Evolutionary conservation across 805 yeast genomes (phyloP).

Genomic region (Yamadazyma ubonensis): DNA sequence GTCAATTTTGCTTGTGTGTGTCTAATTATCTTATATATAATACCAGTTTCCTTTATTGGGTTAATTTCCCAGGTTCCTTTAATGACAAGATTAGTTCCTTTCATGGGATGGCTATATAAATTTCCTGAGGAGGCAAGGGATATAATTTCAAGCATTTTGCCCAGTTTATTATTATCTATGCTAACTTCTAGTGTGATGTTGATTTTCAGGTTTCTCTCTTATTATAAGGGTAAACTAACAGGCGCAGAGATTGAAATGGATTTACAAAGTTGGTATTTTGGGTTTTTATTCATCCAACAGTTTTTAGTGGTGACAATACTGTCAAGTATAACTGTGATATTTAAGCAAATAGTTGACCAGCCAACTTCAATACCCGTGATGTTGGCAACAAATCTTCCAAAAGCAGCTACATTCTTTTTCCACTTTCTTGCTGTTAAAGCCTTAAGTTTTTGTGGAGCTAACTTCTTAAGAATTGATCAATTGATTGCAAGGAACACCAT

Average conservation of each 20-base stretch:
- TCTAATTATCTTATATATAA: conserved; percentile 62
- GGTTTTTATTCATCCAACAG: conserved; percentile 76
- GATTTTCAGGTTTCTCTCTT: conserved; percentile 54
- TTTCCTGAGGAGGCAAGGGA: conserved; percentile 55
- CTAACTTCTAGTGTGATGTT: conserved; percentile 63
- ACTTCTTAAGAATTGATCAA: conserved; percentile 58
- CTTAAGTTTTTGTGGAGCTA: conserved; percentile 70
- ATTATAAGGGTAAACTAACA: conserved; percentile 57
- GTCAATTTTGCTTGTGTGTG: conserved; percentile 48
- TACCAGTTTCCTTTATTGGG: conserved; percentile 82
- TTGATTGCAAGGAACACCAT: conserved; percentile 42
- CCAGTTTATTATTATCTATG: conserved; percentile 62
- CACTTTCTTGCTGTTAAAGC: conserved; percentile 76
- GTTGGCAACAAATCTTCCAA: conserved; percentile 77
- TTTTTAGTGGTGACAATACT: conserved; percentile 84
- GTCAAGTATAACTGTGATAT: conserved; percentile 66
- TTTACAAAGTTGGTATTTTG: conserved; percentile 74
- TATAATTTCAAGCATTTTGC: conserved; percentile 60
- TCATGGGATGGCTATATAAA: conserved; percentile 51
- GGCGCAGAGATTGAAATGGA: conserved; percentile 65
- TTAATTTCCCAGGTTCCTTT: conserved; percentile 72
- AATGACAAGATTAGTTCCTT: conserved; percentile 59
- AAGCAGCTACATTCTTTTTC: conserved; percentile 82
- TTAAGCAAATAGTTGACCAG: conserved; percentile 59
- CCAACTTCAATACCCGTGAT: conserved; percentile 73